Evolutionary conservation across 176 grass and related monocot genomes (phyloP).

Genomic region (Juncus effusus): DNA sequence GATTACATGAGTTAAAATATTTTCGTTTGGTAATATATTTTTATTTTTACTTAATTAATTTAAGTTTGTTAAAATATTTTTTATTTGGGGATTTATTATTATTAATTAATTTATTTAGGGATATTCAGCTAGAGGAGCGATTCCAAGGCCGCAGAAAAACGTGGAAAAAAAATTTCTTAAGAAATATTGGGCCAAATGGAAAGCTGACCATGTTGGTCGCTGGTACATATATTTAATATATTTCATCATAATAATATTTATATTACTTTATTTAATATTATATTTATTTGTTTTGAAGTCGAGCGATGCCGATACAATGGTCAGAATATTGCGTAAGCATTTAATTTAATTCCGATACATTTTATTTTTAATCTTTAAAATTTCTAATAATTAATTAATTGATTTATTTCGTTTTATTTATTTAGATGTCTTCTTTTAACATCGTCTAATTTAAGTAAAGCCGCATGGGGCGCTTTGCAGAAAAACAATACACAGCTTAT

Average conservation of each 20-base stretch:
- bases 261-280: conserved; percentile 9
- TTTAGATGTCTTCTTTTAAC: conserved; percentile 92
- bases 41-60: too few relatives aligned
- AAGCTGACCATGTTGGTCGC: conserved; percentile 72
- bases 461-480: conserved; percentile 92
- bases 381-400: too few relatives aligned
- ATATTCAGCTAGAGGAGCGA: conserved; percentile 87
- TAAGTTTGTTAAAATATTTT: too few relatives aligned
- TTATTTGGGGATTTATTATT: too few relatives aligned
- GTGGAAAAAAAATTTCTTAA: conserved; percentile 85
- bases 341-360: background rate
- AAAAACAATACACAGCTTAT: conserved; percentile 94
- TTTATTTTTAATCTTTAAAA: too few relatives aligned
- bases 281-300: conserved; percentile 42
- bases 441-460: conserved; percentile 94
- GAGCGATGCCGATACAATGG: conserved; percentile 85
- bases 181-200: conserved; percentile 95
- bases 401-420: background rate
- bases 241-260: conserved; percentile 6
- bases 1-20: too few relatives aligned
- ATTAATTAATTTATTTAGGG: too few relatives aligned
- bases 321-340: conserved; percentile 85
- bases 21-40: too few relatives aligned
- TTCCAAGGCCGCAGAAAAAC: conserved; percentile 96
- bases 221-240: conserved; percentile 49